Conservation (phyloP, 352 stramenopile species). For the Globisporangium lucens region DNA sequence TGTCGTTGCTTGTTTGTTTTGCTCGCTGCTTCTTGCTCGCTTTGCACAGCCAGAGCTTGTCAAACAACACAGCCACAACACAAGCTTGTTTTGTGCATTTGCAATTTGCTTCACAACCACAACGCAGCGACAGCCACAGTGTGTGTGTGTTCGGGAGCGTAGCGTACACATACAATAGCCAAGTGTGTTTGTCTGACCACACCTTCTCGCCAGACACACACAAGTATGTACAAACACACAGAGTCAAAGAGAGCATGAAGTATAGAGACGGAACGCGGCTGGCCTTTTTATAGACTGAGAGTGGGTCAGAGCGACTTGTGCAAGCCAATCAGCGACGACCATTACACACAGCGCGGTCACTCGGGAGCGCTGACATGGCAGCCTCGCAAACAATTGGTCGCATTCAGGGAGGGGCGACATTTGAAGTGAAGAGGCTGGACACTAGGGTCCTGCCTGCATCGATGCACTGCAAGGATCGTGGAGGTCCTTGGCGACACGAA, state of each 20-base stretch:
- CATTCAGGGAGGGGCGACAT: neutral
- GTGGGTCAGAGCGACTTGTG: neutral
- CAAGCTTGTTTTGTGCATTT: no score
- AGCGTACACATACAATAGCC: neutral
- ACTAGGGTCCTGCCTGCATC: neutral
- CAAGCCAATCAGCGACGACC: neutral
- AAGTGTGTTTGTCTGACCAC: neutral
- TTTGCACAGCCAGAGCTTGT: neutral
- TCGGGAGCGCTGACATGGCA: neutral
- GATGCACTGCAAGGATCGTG: neutral
- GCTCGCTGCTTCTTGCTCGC: neutral
- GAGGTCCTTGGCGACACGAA: neutral
- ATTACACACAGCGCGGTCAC: conserved; percentile 6
- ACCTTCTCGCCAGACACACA: neutral
- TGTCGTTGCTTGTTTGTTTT: neutral
- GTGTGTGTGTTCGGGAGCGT: neutral
- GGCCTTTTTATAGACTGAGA: conserved; percentile 1
- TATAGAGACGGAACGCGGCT: neutral
- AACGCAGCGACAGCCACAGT: neutral
- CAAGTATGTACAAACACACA: neutral
- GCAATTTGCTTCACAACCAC: neutral
- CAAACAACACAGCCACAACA: no score
- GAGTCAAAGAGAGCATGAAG: neutral
- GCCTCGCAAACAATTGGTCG: no score
- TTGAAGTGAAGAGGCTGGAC: conserved; percentile 6